Conservation (phyloP, 2,329 filamentous ascomycete species). For the Phyllosticta ampelicida region DNA sequence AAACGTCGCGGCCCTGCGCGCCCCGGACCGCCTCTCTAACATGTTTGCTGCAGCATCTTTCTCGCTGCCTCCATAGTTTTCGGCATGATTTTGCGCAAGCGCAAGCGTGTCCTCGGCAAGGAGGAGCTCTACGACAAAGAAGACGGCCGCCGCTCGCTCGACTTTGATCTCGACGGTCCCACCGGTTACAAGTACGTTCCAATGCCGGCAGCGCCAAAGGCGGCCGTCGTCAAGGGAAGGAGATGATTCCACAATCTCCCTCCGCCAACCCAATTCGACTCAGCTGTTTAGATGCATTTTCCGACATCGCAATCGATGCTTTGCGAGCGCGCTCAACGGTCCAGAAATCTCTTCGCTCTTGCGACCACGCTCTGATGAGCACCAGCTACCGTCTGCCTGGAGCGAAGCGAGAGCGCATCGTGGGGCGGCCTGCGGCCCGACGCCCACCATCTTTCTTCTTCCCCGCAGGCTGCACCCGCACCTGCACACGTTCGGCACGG, state of each 20-base stretch:
- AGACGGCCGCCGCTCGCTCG: background rate
- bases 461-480: background rate
- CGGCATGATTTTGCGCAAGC: background rate
- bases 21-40: background rate
- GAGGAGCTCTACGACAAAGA: background rate
- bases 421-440: background rate
- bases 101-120: background rate
- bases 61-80: background rate
- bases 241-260: background rate
- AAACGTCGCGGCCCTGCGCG: background rate
- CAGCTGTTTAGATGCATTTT: background rate
- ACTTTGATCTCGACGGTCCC: background rate
- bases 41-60: background rate
- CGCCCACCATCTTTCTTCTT: background rate
- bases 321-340: background rate
- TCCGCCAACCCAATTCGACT: background rate
- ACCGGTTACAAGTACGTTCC: background rate
- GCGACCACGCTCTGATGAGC: background rate
- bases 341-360: background rate
- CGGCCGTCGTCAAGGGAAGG: background rate
- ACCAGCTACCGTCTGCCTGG: background rate
- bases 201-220: background rate
- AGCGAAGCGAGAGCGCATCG: background rate
- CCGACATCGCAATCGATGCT: background rate
- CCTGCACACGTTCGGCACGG: background rate